These are phyloP conservation scores for Daedaleopsis sinensis DNA, from an alignment of 768 basidiomycete genomes.

Conservation along the genomic window DNA sequence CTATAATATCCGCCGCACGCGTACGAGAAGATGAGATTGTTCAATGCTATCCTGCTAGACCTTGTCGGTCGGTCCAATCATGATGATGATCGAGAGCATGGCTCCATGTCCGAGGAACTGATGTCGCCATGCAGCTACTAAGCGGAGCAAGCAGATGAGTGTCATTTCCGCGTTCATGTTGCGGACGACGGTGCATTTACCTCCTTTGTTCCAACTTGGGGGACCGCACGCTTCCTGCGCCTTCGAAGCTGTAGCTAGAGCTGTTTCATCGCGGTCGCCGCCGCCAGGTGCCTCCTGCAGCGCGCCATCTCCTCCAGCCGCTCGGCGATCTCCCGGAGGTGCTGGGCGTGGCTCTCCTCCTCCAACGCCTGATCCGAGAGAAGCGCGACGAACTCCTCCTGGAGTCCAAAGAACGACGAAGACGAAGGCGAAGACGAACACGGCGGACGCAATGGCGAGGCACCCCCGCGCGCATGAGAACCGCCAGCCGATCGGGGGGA, in stretches of 20 bases:
- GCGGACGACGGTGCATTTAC: neutral
- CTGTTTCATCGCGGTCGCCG: neutral
- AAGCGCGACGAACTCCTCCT: constrained; percentile 14
- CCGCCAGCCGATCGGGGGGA: neutral
- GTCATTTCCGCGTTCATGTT: neutral
- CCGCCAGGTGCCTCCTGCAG: constrained; percentile 11
- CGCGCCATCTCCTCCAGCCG: constrained; percentile 11
- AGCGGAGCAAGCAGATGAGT: neutral
- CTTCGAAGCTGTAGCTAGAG: neutral
- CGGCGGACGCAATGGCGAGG: neutral
- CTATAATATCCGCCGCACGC: neutral
- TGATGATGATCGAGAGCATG: neutral
- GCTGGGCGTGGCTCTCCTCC: constrained; percentile 13
- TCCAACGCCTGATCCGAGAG: constrained; percentile 14
- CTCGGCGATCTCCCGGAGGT: constrained; percentile 14
- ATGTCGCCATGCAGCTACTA: neutral
- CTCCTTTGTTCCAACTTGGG: neutral
- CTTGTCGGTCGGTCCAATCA: neutral
- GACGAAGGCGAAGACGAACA: too few relatives aligned
- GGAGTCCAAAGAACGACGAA: constrained; percentile 2
- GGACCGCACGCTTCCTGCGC: neutral
- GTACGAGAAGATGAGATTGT: neutral
- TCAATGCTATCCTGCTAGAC: neutral
- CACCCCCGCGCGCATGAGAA: neutral
- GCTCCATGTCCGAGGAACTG: neutral